Conservation (phyloP, 2,329 filamentous ascomycete species). For the Fusarium sublunatum region DNA sequence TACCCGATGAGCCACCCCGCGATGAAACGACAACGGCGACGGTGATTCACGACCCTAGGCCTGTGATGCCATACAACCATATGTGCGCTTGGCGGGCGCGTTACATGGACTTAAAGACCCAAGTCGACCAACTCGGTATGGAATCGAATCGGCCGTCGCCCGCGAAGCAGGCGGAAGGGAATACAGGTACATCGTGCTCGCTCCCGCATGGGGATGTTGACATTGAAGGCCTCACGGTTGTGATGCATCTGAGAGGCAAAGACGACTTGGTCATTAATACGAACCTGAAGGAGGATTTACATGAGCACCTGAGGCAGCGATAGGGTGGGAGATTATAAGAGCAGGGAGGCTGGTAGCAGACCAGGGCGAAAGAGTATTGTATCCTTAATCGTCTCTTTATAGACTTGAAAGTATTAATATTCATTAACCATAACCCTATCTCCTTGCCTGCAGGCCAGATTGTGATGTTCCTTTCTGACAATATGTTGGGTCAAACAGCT, state of each 20-base stretch:
- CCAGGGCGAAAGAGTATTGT: background rate
- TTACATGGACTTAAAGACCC: constrained; percentile 55
- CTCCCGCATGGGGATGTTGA: constrained; percentile 53
- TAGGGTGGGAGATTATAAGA: constrained; percentile 2
- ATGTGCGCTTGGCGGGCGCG: constrained; percentile 57
- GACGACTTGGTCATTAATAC: constrained; percentile 65
- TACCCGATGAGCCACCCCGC: constrained; percentile 11
- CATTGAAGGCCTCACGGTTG: constrained; percentile 62
- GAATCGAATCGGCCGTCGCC: constrained; percentile 48
- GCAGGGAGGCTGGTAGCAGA: constrained; percentile 4
- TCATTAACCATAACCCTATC: background rate
- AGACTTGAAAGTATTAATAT: background rate
- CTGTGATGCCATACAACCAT: constrained; percentile 54
- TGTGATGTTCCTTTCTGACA: too few species aligned
- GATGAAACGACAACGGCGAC: constrained; percentile 23
- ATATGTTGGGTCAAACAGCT: too few species aligned
- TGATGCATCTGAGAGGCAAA: constrained; percentile 61
- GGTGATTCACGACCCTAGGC: constrained; percentile 49
- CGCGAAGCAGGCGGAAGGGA: constrained; percentile 28
- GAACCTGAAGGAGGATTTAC: constrained; percentile 54
- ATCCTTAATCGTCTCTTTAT: constrained; percentile 7
- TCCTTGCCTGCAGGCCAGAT: background rate
- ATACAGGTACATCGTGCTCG: constrained; percentile 32
- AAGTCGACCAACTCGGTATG: constrained; percentile 56
- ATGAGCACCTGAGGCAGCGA: constrained; percentile 23